phyloP scores from a whole-genome alignment of 192 early-diverging fungal species.

The Entomortierella beljakovae region DNA sequence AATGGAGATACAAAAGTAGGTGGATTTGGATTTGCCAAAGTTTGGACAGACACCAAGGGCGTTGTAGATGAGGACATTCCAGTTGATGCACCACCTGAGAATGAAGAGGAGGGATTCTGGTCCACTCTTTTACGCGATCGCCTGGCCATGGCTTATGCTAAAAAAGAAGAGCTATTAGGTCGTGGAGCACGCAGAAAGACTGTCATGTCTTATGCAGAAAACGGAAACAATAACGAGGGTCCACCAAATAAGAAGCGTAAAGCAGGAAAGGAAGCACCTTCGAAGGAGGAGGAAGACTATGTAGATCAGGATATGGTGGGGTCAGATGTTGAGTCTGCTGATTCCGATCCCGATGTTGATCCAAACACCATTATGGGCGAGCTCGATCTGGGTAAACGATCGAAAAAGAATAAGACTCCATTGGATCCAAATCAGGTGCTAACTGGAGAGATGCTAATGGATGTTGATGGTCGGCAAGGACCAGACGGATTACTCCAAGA shows the following conservation, averaged over 20 bases:
- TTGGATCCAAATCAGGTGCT: slow-evolving; percentile 29
- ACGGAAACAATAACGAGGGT: slow-evolving; percentile 40
- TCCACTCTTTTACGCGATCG: slow-evolving; percentile 46
- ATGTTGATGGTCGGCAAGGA: slow-evolving; percentile 19
- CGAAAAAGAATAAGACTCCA: slow-evolving; percentile 18
- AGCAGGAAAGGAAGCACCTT: slow-evolving; percentile 41
- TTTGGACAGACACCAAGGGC: slow-evolving; percentile 69
- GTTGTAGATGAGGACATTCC: slow-evolving; percentile 57
- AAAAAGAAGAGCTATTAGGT: slow-evolving; percentile 40
- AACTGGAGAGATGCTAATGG: slow-evolving; percentile 14
- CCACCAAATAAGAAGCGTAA: slow-evolving; percentile 44
- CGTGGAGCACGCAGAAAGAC: slow-evolving; percentile 51
- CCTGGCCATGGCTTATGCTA: slow-evolving; percentile 34
- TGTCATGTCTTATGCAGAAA: slow-evolving; percentile 51
- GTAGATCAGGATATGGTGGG: slow-evolving; percentile 38
- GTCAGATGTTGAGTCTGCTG: slow-evolving; percentile 30
- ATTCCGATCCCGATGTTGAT: slow-evolving; percentile 28
- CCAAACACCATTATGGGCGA: slow-evolving; percentile 28
- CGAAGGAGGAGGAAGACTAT: slow-evolving; percentile 48
- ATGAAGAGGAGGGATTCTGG: slow-evolving; percentile 52
- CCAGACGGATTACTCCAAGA: slow-evolving; percentile 2
- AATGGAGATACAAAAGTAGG: slow-evolving; percentile 52
- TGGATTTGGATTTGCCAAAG: slow-evolving; percentile 71
- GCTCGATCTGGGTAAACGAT: slow-evolving; percentile 22
- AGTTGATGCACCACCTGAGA: slow-evolving; percentile 30